Percentiles rank a stretch among this genome's conserved stretches.
Conservation (phyloP, 2,329 filamentous ascomycete species). For the Chrysoporthe austroafricana region DNA sequence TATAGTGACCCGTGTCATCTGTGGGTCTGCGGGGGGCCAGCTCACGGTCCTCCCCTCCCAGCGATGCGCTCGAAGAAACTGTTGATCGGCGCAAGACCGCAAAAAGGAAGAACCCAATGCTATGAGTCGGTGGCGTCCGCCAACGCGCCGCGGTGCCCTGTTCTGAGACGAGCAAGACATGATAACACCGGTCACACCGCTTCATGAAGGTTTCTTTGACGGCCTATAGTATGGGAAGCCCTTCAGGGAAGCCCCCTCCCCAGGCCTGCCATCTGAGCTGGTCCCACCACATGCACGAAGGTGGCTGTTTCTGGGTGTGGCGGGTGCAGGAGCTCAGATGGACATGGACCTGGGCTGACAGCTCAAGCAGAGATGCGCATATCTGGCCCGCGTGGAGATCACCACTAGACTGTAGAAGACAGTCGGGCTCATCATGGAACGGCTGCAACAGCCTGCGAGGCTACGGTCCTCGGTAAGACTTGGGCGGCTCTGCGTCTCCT, state of each 20-base stretch:
- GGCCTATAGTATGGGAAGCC: neutral
- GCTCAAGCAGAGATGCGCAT: neutral
- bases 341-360: no score
- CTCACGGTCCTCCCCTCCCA: neutral
- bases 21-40: neutral
- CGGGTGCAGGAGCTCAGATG: no score
- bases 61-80: no score
- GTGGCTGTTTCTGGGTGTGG: neutral
- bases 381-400: neutral
- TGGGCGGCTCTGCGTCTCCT: neutral
- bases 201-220: neutral
- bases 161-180: slow-evolving; percentile 2
- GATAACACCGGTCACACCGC: slow-evolving; percentile 2
- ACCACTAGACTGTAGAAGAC: neutral
- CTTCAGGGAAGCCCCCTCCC: neutral
- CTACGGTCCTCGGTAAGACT: neutral
- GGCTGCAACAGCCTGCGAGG: neutral
- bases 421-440: neutral
- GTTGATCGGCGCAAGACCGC: neutral
- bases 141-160: neutral
- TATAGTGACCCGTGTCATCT: neutral
- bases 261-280: neutral
- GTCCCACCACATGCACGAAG: neutral
- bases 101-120: neutral
- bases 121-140: neutral